Evolutionary conservation across 139 green algal species (phyloP).

Genomic region (Chlorella sp.): DNA sequence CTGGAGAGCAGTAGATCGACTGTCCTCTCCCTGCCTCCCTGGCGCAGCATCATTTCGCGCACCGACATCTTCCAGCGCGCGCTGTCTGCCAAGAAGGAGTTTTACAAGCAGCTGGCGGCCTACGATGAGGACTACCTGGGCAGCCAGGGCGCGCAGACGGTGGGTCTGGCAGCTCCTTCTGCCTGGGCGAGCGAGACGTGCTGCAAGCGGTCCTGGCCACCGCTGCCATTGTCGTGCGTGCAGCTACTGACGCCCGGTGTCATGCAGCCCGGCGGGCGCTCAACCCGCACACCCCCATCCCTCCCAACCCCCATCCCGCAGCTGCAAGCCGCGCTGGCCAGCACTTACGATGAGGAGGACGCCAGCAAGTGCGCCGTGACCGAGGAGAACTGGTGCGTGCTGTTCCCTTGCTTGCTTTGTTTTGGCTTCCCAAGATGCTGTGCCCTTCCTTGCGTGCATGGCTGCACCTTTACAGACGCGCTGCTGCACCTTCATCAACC

Average conservation of each 20-base stretch:
- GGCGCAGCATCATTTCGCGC: slow-evolving; percentile 62
- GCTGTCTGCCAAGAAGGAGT: slow-evolving; percentile 56
- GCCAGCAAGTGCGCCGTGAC: neutral
- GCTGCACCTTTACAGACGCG: too few relatives aligned
- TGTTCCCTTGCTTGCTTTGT: too few relatives aligned
- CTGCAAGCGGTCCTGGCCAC: too few relatives aligned
- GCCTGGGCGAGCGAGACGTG: too few relatives aligned
- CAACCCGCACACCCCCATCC: neutral
- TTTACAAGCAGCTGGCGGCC: slow-evolving; percentile 55
- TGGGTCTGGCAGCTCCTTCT: too few relatives aligned
- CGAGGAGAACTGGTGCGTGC: neutral
- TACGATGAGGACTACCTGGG: slow-evolving; percentile 25
- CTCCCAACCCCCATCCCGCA: neutral
- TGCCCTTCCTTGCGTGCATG: too few relatives aligned
- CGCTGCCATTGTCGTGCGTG: too few relatives aligned
- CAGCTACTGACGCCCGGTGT: too few relatives aligned
- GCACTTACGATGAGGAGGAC: slow-evolving; percentile 32
- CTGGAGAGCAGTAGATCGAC: too few relatives aligned
- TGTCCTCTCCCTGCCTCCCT: neutral
- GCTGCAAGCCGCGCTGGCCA: neutral
- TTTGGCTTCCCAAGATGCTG: too few relatives aligned
- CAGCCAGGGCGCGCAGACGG: neutral
- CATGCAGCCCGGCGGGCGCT: too few relatives aligned
- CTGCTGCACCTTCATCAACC: too few relatives aligned
- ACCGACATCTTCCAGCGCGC: slow-evolving; percentile 77